Evolutionary conservation across 805 yeast species (phyloP).

Genomic region (Candida silvicultrix): DNA sequence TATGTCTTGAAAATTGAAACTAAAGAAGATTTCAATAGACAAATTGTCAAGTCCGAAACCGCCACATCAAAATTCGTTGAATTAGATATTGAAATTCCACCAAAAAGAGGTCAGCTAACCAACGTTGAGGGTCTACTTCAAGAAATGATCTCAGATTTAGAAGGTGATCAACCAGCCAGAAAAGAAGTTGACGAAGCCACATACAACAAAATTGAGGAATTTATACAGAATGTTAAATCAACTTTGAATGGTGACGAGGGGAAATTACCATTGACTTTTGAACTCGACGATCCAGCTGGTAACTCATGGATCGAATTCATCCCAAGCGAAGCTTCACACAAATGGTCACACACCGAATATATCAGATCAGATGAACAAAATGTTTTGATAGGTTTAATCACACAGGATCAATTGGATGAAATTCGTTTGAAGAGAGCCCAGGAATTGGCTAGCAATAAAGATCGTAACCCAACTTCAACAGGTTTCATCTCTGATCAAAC

Average conservation of each 20-base stretch:
- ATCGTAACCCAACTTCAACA: conserved; percentile 34
- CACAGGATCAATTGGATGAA: conserved; percentile 47
- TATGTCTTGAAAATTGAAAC: conserved; percentile 64
- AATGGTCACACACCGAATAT: conserved; percentile 84
- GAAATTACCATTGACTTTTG: conserved; percentile 69
- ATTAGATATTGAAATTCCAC: conserved; percentile 90
- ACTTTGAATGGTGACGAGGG: conserved; percentile 62
- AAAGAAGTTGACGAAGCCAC: conserved; percentile 67
- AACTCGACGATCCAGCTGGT: conserved; percentile 91
- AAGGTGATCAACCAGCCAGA: conserved; percentile 77
- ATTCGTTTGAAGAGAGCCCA: conserved; percentile 18
- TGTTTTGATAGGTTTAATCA: conserved; percentile 72
- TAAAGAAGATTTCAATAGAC: conserved; percentile 75
- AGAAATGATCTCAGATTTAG: conserved; percentile 80
- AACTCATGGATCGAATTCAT: conserved; percentile 91
- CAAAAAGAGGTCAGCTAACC: conserved; percentile 88
- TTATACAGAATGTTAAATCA: conserved; percentile 53
- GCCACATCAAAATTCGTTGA: conserved; percentile 77
- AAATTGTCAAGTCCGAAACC: conserved; percentile 85
- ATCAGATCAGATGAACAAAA: conserved; percentile 84
- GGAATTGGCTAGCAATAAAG: conserved; percentile 15
- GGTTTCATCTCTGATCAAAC: conserved; percentile 66
- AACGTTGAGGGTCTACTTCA: conserved; percentile 83
- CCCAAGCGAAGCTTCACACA: conserved; percentile 84
- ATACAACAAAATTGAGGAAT: conserved; percentile 66